phyloP scores from a whole-genome alignment of 352 stramenopile species.

The Globisporangium paddicum region DNA sequence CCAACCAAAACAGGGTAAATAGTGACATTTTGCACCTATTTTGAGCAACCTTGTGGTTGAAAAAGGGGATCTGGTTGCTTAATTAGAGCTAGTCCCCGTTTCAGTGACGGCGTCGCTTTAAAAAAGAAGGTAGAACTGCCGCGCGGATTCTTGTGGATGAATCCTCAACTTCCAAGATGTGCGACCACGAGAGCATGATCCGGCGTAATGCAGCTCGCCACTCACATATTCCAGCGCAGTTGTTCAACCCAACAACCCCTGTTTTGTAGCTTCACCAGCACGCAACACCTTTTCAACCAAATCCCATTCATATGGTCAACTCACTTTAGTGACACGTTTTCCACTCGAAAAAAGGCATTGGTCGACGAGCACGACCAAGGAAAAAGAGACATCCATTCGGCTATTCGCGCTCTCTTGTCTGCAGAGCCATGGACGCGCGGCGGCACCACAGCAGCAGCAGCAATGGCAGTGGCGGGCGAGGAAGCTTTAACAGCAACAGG shows the following conservation, averaged over 20 bases:
- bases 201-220: not conserved
- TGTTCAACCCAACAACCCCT: not conserved
- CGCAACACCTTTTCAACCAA: not conserved
- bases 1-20: slow-evolving; percentile 6
- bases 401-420: not conserved
- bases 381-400: not conserved
- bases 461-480: slow-evolving; percentile 2
- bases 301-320: too few species aligned
- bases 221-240: not conserved
- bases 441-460: slow-evolving; percentile 9
- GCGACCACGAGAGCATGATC: not conserved
- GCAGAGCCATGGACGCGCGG: slow-evolving; percentile 3
- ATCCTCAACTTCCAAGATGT: not conserved
- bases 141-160: not conserved
- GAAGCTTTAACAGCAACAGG: slow-evolving; percentile 11
- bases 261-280: not conserved
- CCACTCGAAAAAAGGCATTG: not conserved
- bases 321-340: not conserved
- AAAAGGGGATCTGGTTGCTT: not conserved
- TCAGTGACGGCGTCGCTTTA: not conserved
- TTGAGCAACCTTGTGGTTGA: not conserved
- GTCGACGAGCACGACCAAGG: not conserved
- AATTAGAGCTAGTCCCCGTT: not conserved
- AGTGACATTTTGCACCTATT: slow-evolving; percentile 1
- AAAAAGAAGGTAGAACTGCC: not conserved